These are phyloP conservation scores for Rhypophila decipiens DNA, from an alignment of 495 filamentous ascomycete species.

Conservation along the genomic window DNA sequence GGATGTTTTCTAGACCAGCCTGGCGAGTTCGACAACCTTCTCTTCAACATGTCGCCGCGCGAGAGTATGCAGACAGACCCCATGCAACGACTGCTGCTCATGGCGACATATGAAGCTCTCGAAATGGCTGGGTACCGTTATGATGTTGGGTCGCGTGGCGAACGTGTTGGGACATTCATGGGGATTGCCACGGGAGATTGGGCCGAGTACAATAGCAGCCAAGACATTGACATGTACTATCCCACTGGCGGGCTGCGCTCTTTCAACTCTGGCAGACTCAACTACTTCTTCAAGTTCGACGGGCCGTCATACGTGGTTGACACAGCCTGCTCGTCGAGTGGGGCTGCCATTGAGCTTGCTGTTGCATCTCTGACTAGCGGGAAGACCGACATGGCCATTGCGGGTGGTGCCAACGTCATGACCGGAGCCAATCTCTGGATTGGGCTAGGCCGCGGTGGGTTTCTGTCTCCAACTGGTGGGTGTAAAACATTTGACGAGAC, in stretches of 20 bases:
- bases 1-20: no score
- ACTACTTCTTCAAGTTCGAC: slow-evolving; percentile 72
- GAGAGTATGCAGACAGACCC: no score
- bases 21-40: no score
- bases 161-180: no score
- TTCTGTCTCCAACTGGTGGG: slow-evolving; percentile 65
- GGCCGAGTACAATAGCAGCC: no score
- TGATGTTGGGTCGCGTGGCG: no score
- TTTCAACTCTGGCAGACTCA: slow-evolving; percentile 76
- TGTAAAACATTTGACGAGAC: slow-evolving; percentile 71
- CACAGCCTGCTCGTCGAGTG: slow-evolving; percentile 79
- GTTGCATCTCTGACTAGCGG: slow-evolving; percentile 69
- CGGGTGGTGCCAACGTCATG: slow-evolving; percentile 67
- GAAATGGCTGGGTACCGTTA: no score
- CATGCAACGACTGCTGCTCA: no score
- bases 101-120: no score
- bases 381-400: slow-evolving; percentile 75
- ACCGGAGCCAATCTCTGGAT: slow-evolving; percentile 76
- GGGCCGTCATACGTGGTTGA: slow-evolving; percentile 76
- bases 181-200: no score
- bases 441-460: slow-evolving; percentile 70
- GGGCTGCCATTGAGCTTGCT: slow-evolving; percentile 74
- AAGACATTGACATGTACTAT: no score
- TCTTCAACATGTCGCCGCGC: no score
- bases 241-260: slow-evolving; percentile 43